Base-by-base conservation (phyloP, 495 filamentous ascomycete genomes). In the Clohesyomyces aquaticus region DNA sequence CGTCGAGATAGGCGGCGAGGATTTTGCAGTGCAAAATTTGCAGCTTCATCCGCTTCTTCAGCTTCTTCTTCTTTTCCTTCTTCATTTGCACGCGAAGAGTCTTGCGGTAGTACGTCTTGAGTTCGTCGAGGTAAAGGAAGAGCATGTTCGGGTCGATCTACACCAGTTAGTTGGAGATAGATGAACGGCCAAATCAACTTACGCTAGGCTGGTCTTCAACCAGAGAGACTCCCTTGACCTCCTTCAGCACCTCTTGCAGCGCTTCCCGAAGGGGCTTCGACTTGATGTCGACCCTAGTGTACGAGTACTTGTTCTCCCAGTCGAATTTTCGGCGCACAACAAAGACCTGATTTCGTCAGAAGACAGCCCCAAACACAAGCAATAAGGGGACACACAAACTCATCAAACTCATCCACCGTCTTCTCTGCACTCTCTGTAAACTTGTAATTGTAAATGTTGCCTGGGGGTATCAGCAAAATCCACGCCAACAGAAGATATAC, bases 221-320 rank as follows among this genome's bases (percentile, higher is more conserved):
- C 21, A 96, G 71, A 58, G 86, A 90, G 48, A 96, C 83, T 4
- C 89, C 88, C 71, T 91, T 92, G 67, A 93, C 86, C 22, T 86
- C 90, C 42, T 91, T 89, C 79, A 96, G 84, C 43, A 96, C 84
- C 59, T 88, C 86, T 55, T 80, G 77, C 14, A 96, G 78, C 21
- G 85, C 86, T 58, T 91, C 87, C 10, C 87, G 87, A 3, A 96
- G 80, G 54, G 82, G 77, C 64, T 89, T 90, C 64, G 90, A 93
- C 76, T 95, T 96, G 75, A 96, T 89, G 68, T 96, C 90, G 35
- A 96, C 84, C 23, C 87, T 79, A 0, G 90, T 94, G 27, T 86
- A 82, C 61, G 83, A 77, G 71, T 91, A 93, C 70, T 93, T 93
- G 66, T 91, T 90, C 69, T 96, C 89, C 86, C 88, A 93, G 71